Percentiles rank a stretch among this genome's conserved stretches.
phyloP scores from a whole-genome alignment of 75 land plant species.

The Picea glauca region DNA sequence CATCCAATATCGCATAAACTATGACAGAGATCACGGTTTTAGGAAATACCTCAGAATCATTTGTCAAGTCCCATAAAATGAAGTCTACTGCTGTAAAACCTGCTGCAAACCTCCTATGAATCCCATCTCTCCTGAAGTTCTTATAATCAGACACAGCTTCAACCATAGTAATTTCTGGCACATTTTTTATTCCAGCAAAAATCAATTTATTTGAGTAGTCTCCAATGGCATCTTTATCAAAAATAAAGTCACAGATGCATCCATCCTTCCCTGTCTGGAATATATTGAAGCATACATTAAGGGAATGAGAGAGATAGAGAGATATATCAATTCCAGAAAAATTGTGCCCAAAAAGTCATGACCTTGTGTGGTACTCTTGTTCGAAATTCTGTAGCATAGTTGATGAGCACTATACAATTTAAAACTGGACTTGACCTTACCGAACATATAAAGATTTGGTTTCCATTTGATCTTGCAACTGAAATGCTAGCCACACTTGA shows the following conservation, averaged over 20 bases:
- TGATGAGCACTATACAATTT: background rate
- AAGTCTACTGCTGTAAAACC: slow-evolving; percentile 89
- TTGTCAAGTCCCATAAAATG: slow-evolving; percentile 68
- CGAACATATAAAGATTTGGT: slow-evolving; percentile 54
- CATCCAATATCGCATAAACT: background rate
- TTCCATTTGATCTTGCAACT: slow-evolving; percentile 17
- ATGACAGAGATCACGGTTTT: background rate
- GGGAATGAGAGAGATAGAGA: background rate
- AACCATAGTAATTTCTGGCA: slow-evolving; percentile 69
- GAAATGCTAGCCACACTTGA: slow-evolving; percentile 73
- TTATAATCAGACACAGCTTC: slow-evolving; percentile 33
- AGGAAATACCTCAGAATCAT: slow-evolving; percentile 64
- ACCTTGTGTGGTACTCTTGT: slow-evolving; percentile 1
- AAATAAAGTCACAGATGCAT: slow-evolving; percentile 75
- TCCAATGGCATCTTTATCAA: slow-evolving; percentile 16
- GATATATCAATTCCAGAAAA: background rate
- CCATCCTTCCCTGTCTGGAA: slow-evolving; percentile 97
- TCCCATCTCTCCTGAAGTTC: slow-evolving; percentile 16
- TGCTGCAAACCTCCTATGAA: slow-evolving; percentile 47
- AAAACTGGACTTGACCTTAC: slow-evolving; percentile 38
- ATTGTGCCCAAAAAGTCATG: background rate
- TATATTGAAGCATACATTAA: slow-evolving; percentile 1
- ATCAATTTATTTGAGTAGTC: slow-evolving; percentile 23
- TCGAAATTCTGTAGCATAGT: background rate
- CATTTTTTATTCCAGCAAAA: slow-evolving; percentile 81